These are phyloP conservation scores for Diaporthe velutina DNA, from an alignment of 2,329 filamentous ascomycete species.

Conservation along the genomic window DNA sequence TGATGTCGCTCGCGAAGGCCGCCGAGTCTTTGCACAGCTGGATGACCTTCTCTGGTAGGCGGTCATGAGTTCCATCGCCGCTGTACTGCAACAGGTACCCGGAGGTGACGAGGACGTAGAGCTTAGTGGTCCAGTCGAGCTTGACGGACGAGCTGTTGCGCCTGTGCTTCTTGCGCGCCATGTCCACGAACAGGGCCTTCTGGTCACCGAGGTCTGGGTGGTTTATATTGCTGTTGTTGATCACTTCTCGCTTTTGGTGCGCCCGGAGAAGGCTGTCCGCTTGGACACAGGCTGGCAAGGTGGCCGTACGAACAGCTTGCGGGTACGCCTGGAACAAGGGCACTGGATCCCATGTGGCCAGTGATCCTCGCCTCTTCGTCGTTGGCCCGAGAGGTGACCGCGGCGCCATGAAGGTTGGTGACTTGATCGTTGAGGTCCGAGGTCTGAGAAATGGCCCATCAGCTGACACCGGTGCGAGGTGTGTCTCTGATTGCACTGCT, in stretches of 20 bases:
- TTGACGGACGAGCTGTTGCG: conserved; percentile 58
- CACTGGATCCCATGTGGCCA: conserved; percentile 73
- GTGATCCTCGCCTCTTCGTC: conserved; percentile 46
- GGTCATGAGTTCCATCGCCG: conserved; percentile 76
- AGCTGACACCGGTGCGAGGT: conserved; percentile 24
- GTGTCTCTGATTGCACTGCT: conserved; percentile 33
- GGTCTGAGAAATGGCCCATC: conserved; percentile 20
- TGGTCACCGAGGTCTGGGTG: conserved; percentile 37
- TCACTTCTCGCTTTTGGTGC: conserved; percentile 64
- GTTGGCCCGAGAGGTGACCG: conserved; percentile 37
- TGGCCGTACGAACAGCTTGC: conserved; percentile 82
- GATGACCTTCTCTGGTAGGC: conserved; percentile 80
- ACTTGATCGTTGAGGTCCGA: conserved; percentile 28
- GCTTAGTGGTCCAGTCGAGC: conserved; percentile 77
- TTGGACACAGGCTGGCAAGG: conserved; percentile 75
- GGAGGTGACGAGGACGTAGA: conserved; percentile 78
- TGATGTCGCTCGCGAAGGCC: conserved; percentile 83
- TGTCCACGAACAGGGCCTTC: conserved; percentile 51
- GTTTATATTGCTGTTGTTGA: conserved; percentile 22
- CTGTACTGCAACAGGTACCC: conserved; percentile 83
- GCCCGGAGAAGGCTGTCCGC: conserved; percentile 77
- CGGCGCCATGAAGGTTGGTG: conserved; percentile 36
- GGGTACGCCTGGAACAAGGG: conserved; percentile 90
- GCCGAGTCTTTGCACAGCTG: conserved; percentile 81
- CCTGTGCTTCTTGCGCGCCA: conserved; percentile 62